Base-by-base conservation (phyloP, 441 rosid species). In the Populus hybrid region DNA sequence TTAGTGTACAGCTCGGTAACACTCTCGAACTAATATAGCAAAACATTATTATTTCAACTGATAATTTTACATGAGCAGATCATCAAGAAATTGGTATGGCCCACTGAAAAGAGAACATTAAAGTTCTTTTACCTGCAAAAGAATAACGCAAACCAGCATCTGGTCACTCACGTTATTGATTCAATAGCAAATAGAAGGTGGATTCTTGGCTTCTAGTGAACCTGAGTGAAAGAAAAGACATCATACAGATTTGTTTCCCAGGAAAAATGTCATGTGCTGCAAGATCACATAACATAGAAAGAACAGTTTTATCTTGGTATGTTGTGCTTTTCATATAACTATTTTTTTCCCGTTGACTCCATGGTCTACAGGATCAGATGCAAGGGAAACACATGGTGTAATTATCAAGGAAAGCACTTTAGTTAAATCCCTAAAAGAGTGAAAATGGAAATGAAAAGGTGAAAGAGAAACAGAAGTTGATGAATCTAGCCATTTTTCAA, bases 21-120 rank as follows among this genome's bases (percentile, higher is more conserved):
- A 8, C 12, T 8, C 35, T 46, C 53, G 53, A 46, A 12, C 57
- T 46, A 46, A 6, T 16, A 6, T 16, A 53, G 61, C 21, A 5
- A 53, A 5, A 42, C 61, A 53, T 53, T 18, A 53, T 53, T 53
- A n/a, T n/a, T 6, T 61, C 34, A 75, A 57, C 16, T 34, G 24
- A 67, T 46, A 30, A 42, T 20, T 61, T 89, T 76, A 92, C 91
- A 88, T 82, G 24, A 92, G 81, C 40, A 91, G 80, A 84, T 94
- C 93, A 64, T 91, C 94, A 9, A 92, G 85, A 2, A 82, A 73
- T 1, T 0, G 98, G 98, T 72, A 94, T 86, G 69, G 88, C 77
- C 93, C 92, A 90, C 76, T 79, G 82, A 12, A 87, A 63, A 34
- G 82, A 78, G 71, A 84, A 77, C 84, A 90, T 75, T 75, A 94